Conservation (phyloP, 2,329 filamentous ascomycete species). For the Calonectria montana region DNA sequence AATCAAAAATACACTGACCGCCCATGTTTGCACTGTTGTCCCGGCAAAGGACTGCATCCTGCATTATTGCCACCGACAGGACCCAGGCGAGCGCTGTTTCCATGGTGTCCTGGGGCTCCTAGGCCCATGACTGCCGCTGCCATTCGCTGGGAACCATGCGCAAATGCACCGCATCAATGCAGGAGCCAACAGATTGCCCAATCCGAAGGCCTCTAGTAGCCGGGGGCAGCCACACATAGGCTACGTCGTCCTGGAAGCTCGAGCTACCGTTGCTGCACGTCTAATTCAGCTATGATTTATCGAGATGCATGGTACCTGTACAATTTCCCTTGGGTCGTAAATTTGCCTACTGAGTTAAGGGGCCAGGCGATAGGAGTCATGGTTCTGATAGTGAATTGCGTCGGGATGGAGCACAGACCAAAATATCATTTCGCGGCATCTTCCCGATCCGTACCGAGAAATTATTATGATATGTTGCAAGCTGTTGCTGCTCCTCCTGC, state of each 20-base stretch:
- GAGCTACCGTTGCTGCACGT: not conserved
- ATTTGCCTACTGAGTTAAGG: not conserved
- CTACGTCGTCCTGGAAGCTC: not conserved
- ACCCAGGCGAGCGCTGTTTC: slow-evolving; percentile 4
- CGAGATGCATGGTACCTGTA: slow-evolving; percentile 1
- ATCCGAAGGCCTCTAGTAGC: slow-evolving; percentile 16
- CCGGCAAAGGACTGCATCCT: slow-evolving; percentile 18
- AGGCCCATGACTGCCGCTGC: not conserved
- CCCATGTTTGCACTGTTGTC: slow-evolving; percentile 17
- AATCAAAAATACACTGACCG: not conserved
- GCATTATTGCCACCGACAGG: slow-evolving; percentile 21
- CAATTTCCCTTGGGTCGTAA: not conserved
- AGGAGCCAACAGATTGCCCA: slow-evolving; percentile 30
- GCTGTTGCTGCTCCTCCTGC: not conserved
- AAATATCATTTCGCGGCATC: not conserved
- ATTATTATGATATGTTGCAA: not conserved
- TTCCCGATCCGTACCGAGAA: slow-evolving; percentile 5
- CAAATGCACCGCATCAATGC: slow-evolving; percentile 28
- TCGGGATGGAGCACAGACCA: not conserved
- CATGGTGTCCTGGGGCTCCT: slow-evolving; percentile 11
- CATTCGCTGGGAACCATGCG: slow-evolving; percentile 18
- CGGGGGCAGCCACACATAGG: slow-evolving; percentile 15
- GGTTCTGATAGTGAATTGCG: not conserved
- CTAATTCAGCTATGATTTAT: not conserved
- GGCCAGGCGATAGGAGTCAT: not conserved